phyloP scores from a whole-genome alignment of 345 rosid species.

The Cardamine chenopodiifolia region DNA sequence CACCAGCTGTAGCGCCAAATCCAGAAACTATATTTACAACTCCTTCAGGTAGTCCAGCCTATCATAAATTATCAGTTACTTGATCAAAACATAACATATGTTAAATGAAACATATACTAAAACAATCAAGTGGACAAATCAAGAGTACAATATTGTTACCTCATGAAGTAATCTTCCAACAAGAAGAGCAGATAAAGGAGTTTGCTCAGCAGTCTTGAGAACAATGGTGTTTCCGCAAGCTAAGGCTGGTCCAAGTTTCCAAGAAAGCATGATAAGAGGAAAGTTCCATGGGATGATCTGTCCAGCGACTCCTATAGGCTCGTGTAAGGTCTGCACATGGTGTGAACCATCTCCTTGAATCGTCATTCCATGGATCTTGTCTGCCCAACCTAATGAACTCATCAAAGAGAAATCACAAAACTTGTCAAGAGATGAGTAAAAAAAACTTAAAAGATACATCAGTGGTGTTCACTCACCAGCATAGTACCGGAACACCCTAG shows the following conservation, averaged over 20 bases:
- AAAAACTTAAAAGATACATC: background rate
- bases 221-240: conserved; percentile 92
- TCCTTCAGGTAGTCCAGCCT: conserved; percentile 97
- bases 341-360: conserved; percentile 72
- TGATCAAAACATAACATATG: conserved; percentile 4
- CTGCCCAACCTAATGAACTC: conserved; percentile 80
- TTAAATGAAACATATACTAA: background rate
- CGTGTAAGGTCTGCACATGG: conserved; percentile 84
- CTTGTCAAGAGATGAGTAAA: background rate
- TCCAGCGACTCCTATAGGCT: conserved; percentile 95
- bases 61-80: conserved; percentile 22
- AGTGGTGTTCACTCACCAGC: conserved; percentile 60
- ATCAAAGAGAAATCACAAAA: background rate
- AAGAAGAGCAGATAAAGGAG: conserved; percentile 80
- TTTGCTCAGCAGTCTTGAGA: conserved; percentile 90
- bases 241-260: conserved; percentile 94
- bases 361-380: conserved; percentile 92
- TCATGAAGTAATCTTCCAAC: conserved; percentile 67
- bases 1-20: conserved; percentile 86
- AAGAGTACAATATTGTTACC: conserved; percentile 47
- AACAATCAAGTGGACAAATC: background rate
- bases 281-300: conserved; percentile 98
- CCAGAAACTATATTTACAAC: conserved; percentile 88
- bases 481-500: conserved; percentile 78
- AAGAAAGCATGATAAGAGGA: conserved; percentile 84